A percentile compares a stretch with the other conserved stretches of the same genome.
These are phyloP conservation scores for Dalechampia spathulata DNA, from an alignment of 441 rosid species.

Conservation along the genomic window DNA sequence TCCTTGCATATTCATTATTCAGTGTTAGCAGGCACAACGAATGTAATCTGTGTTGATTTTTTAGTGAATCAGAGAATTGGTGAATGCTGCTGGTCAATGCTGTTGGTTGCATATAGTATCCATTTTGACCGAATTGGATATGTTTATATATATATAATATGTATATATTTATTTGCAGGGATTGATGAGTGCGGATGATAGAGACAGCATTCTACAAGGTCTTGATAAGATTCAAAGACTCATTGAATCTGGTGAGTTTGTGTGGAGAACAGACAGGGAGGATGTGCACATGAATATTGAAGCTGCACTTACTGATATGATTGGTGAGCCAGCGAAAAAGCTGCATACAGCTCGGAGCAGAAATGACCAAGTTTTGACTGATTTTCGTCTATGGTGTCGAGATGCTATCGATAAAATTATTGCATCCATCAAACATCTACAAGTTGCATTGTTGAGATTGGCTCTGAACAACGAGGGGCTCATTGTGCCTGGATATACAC, in stretches of 20 bases:
- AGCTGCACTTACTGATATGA: slow-evolving; percentile 81
- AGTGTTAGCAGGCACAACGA: neutral
- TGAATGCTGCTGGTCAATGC: neutral
- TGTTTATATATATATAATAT: neutral
- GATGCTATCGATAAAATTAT: slow-evolving; percentile 70
- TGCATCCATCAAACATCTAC: slow-evolving; percentile 40
- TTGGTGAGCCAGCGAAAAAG: slow-evolving; percentile 95
- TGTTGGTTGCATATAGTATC: neutral
- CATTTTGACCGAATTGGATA: neutral
- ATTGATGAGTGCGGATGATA: slow-evolving; percentile 51
- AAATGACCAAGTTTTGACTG: slow-evolving; percentile 86
- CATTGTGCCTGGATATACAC: slow-evolving; percentile 87
- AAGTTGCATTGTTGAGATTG: slow-evolving; percentile 53
- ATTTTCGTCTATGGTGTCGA: slow-evolving; percentile 89
- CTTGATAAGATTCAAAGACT: slow-evolving; percentile 60
- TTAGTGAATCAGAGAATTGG: neutral
- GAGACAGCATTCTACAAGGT: slow-evolving; percentile 59
- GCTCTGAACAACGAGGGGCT: slow-evolving; percentile 62
- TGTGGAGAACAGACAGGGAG: slow-evolving; percentile 92
- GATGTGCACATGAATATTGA: slow-evolving; percentile 99
- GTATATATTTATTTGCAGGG: slow-evolving; percentile 33
- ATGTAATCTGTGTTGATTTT: neutral
- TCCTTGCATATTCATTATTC: neutral
- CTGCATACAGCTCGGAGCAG: slow-evolving; percentile 93
- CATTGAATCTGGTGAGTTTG: slow-evolving; percentile 57